Evolutionary conservation across 1,284 basidiomycete genomes (phyloP).

Genomic region (Ceratobasidium sp.): DNA sequence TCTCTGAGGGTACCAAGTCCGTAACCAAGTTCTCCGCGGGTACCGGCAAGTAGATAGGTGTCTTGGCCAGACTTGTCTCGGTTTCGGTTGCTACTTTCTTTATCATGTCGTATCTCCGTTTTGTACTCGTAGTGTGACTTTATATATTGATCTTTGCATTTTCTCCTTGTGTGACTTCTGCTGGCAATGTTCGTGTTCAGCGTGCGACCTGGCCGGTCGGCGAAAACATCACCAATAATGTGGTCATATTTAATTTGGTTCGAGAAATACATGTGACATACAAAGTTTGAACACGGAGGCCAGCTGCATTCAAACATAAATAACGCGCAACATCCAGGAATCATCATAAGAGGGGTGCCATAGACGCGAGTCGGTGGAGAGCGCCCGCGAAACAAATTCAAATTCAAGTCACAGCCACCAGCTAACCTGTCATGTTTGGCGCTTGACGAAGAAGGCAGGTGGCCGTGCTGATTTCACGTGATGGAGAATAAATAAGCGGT

Average conservation of each 20-base stretch:
- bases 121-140: slow-evolving; percentile 41
- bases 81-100: neutral
- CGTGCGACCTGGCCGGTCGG: too few species aligned
- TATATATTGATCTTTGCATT: slow-evolving; percentile 33
- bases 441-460: neutral
- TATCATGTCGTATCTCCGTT: slow-evolving; percentile 21
- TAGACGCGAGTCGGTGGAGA: too few species aligned
- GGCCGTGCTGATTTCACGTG: neutral
- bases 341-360: too few species aligned
- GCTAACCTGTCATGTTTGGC: neutral
- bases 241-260: too few species aligned
- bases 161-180: neutral
- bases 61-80: slow-evolving; percentile 18
- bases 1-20: slow-evolving; percentile 69
- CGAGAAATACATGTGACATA: too few species aligned
- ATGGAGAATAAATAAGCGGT: neutral
- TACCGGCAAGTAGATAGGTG: slow-evolving; percentile 53
- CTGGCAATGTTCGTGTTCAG: too few species aligned
- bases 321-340: too few species aligned
- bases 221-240: too few species aligned
- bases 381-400: neutral
- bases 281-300: too few species aligned
- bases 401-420: neutral
- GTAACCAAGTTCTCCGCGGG: slow-evolving; percentile 52
- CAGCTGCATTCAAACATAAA: too few species aligned